Evolutionary conservation across 208 protist genomes (phyloP), one percentile per base, ranked within the genome.

Genomic region (Leishmania guyanensis): DNA sequence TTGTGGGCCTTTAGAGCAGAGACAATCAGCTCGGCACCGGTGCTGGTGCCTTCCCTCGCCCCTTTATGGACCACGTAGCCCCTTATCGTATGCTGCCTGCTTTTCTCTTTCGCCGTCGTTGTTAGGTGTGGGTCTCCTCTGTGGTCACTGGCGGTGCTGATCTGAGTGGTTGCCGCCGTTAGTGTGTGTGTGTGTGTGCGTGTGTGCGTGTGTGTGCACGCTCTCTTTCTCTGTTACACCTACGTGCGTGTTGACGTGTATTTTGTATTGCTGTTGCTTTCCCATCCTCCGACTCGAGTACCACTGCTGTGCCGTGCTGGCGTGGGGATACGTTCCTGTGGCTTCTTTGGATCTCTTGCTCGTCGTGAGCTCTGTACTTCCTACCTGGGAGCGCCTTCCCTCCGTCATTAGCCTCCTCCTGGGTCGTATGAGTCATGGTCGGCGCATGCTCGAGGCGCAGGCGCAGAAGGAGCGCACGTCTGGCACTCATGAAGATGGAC

Each of bases 361-460:
- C 26, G 26, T 14, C 26, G 58, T 33, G 58, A 64, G 5, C 26
- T 9, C 58, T 17, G 26, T 29, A 64, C 58, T 64, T 64, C 58
- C 58, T n/a, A 64, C 68, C 68, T 46, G 17, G 39, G 39, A 56
- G 70, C 70, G 17, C 39, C 51, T 29, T 33, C 36, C n/a, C 54
- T 50, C 68, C 43, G n/a, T 43, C 43, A 26, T 22, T n/a, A 22
- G n/a, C n/a, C 39, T 16, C 26, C 72, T 64, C 48, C 48, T 51
- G 16, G 36, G 26, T 54, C n/a, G n/a, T 72, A 91, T 91, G 88
- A 89, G 84, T 58, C 83, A 86, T 83, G 77, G 86, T 6, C 81
- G 72, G n/a, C 83, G 86, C 16, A 91, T 91, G 88, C 86, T 91
- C n/a, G 86, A 89, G 80, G 88, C 88, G 43, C 85, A 91, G 77